These are phyloP conservation scores for Eucalyptus curtisii DNA, from an alignment of 345 rosid species.

Conservation along the genomic window DNA sequence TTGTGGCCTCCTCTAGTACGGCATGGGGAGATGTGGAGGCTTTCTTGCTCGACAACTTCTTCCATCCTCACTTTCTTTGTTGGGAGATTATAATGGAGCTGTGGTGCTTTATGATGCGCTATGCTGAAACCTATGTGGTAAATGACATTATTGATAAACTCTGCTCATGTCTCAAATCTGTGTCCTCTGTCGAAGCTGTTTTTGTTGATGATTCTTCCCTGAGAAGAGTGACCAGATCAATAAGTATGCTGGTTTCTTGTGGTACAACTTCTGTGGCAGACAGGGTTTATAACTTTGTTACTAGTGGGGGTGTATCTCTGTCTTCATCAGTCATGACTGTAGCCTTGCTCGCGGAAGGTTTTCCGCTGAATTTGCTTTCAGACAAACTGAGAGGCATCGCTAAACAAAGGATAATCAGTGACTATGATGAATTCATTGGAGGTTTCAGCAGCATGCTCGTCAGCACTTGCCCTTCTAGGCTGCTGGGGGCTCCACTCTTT, in stretches of 20 bases:
- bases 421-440: slow-evolving; percentile 41
- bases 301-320: slow-evolving; percentile 24
- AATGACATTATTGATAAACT: slow-evolving; percentile 33
- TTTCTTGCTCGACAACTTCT: slow-evolving; percentile 65
- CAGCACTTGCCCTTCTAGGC: slow-evolving; percentile 15
- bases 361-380: slow-evolving; percentile 52
- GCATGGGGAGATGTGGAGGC: slow-evolving; percentile 57
- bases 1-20: slow-evolving; percentile 41
- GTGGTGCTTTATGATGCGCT: slow-evolving; percentile 67
- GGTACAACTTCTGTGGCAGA: slow-evolving; percentile 41
- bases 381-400: slow-evolving; percentile 31
- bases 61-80: slow-evolving; percentile 83
- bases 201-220: slow-evolving; percentile 44
- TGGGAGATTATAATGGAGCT: slow-evolving; percentile 73
- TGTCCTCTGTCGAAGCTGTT: slow-evolving; percentile 40
- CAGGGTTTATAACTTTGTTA: slow-evolving; percentile 29
- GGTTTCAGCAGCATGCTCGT: slow-evolving; percentile 19
- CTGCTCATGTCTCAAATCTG: slow-evolving; percentile 32
- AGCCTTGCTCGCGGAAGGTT: slow-evolving; percentile 69
- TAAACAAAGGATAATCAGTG: slow-evolving; percentile 40
- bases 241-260: slow-evolving; percentile 49
- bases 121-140: slow-evolving; percentile 41
- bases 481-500: slow-evolving; percentile 43
- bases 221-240: slow-evolving; percentile 55
- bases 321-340: slow-evolving; percentile 29